Evolutionary conservation across 495 filamentous ascomycete species (phyloP).

Genomic region (Aspergillus taichungensis): DNA sequence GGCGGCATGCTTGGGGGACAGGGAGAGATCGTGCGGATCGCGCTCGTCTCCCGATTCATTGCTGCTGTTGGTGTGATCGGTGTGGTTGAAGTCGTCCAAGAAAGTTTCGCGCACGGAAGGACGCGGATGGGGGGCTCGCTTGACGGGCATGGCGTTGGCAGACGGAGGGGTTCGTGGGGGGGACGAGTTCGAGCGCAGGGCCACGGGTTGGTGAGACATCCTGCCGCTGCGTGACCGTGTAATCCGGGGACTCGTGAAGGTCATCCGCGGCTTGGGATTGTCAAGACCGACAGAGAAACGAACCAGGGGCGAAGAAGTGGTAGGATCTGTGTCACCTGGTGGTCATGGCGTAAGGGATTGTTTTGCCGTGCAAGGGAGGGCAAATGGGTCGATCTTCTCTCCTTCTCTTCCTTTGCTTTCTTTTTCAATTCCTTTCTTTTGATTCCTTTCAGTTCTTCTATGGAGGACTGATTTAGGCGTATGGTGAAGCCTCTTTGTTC

Average conservation of each 20-base stretch:
- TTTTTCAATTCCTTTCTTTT: too few species aligned
- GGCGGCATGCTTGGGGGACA: constrained; percentile 63
- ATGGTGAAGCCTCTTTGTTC: too few species aligned
- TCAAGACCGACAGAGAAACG: neutral
- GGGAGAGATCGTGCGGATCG: constrained; percentile 83
- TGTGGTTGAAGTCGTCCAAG: constrained; percentile 36
- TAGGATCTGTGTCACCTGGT: constrained; percentile 5
- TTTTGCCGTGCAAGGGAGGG: too few species aligned
- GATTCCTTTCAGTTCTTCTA: too few species aligned
- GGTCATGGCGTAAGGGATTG: constrained; percentile 11
- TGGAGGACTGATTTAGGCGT: too few species aligned
- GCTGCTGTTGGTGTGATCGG: constrained; percentile 32
- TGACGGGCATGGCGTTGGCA: constrained; percentile 21
- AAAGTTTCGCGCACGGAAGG: constrained; percentile 42
- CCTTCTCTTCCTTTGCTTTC: too few species aligned
- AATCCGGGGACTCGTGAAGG: constrained; percentile 7
- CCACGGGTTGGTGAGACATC: constrained; percentile 25
- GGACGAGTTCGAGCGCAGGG: constrained; percentile 17
- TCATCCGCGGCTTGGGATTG: constrained; percentile 1
- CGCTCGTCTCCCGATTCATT: constrained; percentile 42
- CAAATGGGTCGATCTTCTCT: too few species aligned
- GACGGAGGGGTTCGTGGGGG: constrained; percentile 42
- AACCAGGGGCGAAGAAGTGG: neutral
- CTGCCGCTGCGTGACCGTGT: constrained; percentile 14
- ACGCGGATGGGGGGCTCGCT: constrained; percentile 21